phyloP scores from a whole-genome alignment of 2,329 filamentous ascomycete genomes.

The Paramyrothecium sp. region DNA sequence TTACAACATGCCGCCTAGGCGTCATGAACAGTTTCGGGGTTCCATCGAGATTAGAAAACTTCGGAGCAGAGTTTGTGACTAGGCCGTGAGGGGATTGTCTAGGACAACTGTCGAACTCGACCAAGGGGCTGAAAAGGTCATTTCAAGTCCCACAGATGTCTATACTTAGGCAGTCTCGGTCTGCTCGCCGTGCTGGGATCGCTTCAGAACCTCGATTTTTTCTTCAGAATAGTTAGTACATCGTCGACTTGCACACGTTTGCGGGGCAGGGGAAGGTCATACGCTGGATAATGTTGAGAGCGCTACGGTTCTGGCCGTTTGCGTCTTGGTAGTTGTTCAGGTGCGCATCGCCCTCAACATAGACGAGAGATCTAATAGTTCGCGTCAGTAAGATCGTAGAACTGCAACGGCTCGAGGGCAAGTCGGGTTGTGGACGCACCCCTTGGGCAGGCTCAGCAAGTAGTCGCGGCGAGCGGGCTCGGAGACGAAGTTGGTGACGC shows the following conservation, averaged over 20 bases:
- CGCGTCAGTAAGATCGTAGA: constrained; percentile 10
- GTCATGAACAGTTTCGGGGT: neutral
- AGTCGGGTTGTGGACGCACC: constrained; percentile 59
- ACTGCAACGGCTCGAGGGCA: neutral
- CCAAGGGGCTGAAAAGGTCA: too few relatives aligned
- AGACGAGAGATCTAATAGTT: constrained; percentile 66
- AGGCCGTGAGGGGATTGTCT: too few relatives aligned
- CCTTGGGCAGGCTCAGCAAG: constrained; percentile 74
- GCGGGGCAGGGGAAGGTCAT: constrained; percentile 35
- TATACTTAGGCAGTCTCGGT: constrained; percentile 12
- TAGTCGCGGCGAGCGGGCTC: constrained; percentile 71
- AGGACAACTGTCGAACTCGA: too few relatives aligned
- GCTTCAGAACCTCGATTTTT: constrained; percentile 44
- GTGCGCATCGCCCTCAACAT: constrained; percentile 77
- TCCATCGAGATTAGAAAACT: constrained; percentile 17
- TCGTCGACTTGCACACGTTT: neutral
- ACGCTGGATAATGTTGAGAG: constrained; percentile 79
- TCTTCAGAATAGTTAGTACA: constrained; percentile 28
- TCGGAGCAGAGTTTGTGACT: constrained; percentile 18
- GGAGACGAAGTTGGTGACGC: constrained; percentile 66
- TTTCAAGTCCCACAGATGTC: too few relatives aligned
- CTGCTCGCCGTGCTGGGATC: constrained; percentile 27
- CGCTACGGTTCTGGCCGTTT: constrained; percentile 65
- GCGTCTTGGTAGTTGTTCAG: constrained; percentile 66
- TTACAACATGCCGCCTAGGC: neutral